Base-by-base conservation (phyloP, 305 asterid species). In the Stenogyne calaminthoides region DNA sequence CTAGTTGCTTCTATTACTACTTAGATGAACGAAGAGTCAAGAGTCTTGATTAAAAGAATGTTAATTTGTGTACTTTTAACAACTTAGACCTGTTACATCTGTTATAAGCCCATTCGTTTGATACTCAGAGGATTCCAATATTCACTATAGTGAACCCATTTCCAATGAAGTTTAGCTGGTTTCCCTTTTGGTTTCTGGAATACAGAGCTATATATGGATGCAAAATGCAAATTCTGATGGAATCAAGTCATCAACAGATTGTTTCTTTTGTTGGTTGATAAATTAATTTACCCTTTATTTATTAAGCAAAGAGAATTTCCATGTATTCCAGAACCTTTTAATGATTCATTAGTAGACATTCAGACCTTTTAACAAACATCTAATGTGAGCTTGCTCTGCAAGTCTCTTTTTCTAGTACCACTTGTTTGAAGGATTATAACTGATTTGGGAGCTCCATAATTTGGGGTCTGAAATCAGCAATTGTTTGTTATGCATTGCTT, bases 391-490 rank as follows among this genome's bases (percentile, higher is more conserved):
- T 19, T 7, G 6, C 66, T 60, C 46, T 42, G 14, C 46, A 40
- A 67, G 20, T 54, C 39, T 22, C 40, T 1, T 52, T 42, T 19
- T 66, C 40, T 18, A 32, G 8, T 19, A 42, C 68, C 44, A 27
- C 68, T 59, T 71, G 22, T 58, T 46, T 61, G 44, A 46, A 51
- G 64, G 39, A 54, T 19, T 22, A 16, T 40, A 7, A 29, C 39
- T 42, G 25, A 60, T 18, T 32, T 25, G 1, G 39, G 74, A 40
- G 59, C n/a, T 46, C 44, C 68, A 70, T 20, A 70, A 15, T 39
- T 16, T 70, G 12, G 27, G 32, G 11, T 11, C 47, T 8, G 22
- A 69, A 54, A 19, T 5, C 22, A 12, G 19, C 22, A 29, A 19
- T 67, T 56, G 55, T 36, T 15, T 32, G 58, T 44, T 29, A 14